A percentile compares a stretch with the other conserved stretches of the same genome.
Conservation (phyloP, 2,329 filamentous ascomycete species). For the Alternaria rosae region DNA sequence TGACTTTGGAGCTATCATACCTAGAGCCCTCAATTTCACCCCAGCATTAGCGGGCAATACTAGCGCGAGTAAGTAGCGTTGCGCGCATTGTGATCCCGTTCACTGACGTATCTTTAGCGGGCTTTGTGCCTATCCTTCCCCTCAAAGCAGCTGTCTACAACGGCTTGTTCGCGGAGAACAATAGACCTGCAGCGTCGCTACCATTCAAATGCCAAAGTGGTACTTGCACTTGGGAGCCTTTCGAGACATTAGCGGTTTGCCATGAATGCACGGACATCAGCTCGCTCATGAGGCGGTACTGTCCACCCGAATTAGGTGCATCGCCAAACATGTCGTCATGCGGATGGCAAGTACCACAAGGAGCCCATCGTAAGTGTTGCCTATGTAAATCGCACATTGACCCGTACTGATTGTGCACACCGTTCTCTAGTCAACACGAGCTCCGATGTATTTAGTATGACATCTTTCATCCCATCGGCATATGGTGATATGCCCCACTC, state of each 20-base stretch:
- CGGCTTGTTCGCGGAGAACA: slow-evolving; percentile 23
- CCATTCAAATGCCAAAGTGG: slow-evolving; percentile 19
- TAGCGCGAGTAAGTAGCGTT: slow-evolving; percentile 17
- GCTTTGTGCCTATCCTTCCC: slow-evolving; percentile 20
- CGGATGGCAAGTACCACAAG: slow-evolving; percentile 21
- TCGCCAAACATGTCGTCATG: slow-evolving; percentile 15
- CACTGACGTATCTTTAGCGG: slow-evolving; percentile 8
- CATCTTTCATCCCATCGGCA: slow-evolving; percentile 23
- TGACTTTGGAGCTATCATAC: slow-evolving; percentile 13
- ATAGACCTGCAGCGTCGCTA: slow-evolving; percentile 19
- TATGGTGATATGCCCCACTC: slow-evolving; percentile 25
- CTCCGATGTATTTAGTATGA: slow-evolving; percentile 27
- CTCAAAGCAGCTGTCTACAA: slow-evolving; percentile 23
- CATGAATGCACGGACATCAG: slow-evolving; percentile 21
- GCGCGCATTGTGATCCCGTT: not conserved
- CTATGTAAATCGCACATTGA: not conserved
- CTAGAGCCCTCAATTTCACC: slow-evolving; percentile 19
- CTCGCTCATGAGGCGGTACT: slow-evolving; percentile 17
- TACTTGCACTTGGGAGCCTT: slow-evolving; percentile 19
- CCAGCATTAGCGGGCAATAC: slow-evolving; percentile 16
- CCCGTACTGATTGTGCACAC: not conserved
- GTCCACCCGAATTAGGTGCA: slow-evolving; percentile 14
- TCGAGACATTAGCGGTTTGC: slow-evolving; percentile 18
- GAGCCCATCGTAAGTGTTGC: slow-evolving; percentile 5
- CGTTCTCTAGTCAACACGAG: slow-evolving; percentile 13